A percentile compares a stretch with the other conserved stretches of the same genome.
Evolutionary conservation across 1,284 basidiomycete genomes (phyloP).

Genomic region (Sphagnurus paluster): DNA sequence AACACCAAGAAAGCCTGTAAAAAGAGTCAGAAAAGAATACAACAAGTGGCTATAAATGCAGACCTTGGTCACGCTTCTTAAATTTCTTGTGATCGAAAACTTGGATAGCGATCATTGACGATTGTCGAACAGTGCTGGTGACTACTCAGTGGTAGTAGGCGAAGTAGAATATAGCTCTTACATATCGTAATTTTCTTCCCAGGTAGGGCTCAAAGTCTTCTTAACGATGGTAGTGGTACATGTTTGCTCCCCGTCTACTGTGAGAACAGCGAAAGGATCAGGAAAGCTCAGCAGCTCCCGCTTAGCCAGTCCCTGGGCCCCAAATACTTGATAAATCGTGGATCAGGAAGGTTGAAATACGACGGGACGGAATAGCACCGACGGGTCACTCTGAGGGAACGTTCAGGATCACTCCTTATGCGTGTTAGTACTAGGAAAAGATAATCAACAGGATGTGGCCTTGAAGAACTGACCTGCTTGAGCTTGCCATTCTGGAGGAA

Average conservation of each 20-base stretch:
- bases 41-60: slow-evolving; percentile 25
- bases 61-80: slow-evolving; percentile 95
- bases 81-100: slow-evolving; percentile 98
- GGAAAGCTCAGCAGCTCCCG: slow-evolving; percentile 91
- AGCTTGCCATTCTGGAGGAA: slow-evolving; percentile 35
- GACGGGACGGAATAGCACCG: slow-evolving; percentile 21
- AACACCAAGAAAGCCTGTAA: slow-evolving; percentile 70
- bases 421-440: slow-evolving; percentile 13
- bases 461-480: slow-evolving; percentile 36
- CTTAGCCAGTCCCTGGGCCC: slow-evolving; percentile 86
- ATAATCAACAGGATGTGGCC: slow-evolving; percentile 1
- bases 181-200: slow-evolving; percentile 96
- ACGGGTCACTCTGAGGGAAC: slow-evolving; percentile 44
- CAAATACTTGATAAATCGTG: slow-evolving; percentile 61
- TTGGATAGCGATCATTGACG: slow-evolving; percentile 92
- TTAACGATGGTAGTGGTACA: slow-evolving; percentile 87
- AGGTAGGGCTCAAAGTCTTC: slow-evolving; percentile 85
- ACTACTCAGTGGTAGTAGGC: slow-evolving; percentile 12
- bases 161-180: slow-evolving; percentile 35
- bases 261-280: slow-evolving; percentile 95
- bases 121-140: slow-evolving; percentile 80
- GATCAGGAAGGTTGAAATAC: slow-evolving; percentile 7
- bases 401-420: slow-evolving; percentile 47
- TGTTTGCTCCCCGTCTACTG: slow-evolving; percentile 95
- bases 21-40: not conserved